phyloP scores from a whole-genome alignment of 2,329 filamentous ascomycete genomes.

The Remersonia thermophila region DNA sequence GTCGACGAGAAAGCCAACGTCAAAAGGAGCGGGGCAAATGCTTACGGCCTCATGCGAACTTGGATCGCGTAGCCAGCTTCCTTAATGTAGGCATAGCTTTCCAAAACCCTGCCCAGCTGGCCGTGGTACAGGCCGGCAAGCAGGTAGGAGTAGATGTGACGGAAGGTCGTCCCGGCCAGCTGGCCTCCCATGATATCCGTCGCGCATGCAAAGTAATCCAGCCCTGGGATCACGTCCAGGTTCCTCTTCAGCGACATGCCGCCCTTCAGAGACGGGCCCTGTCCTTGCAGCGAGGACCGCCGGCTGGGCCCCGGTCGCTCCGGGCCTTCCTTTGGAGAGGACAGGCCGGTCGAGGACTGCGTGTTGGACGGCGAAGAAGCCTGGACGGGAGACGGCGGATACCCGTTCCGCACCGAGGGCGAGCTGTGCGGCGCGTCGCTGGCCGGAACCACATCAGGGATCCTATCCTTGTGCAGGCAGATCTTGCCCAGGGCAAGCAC shows the following conservation, averaged over 20 bases:
- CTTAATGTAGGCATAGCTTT: slow-evolving; percentile 59
- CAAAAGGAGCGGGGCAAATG: slow-evolving; percentile 14
- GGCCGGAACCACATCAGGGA: slow-evolving; percentile 48
- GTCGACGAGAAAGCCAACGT: no score
- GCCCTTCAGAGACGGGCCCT: slow-evolving; percentile 11
- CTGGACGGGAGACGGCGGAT: slow-evolving; percentile 39
- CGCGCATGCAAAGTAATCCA: slow-evolving; percentile 81
- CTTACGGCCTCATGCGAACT: slow-evolving; percentile 64
- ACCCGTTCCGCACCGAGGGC: slow-evolving; percentile 35
- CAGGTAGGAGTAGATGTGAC: slow-evolving; percentile 74
- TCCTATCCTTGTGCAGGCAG: slow-evolving; percentile 41
- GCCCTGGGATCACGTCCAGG: slow-evolving; percentile 73
- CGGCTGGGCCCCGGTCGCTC: slow-evolving; percentile 35
- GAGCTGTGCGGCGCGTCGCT: slow-evolving; percentile 27
- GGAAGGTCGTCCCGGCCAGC: slow-evolving; percentile 64
- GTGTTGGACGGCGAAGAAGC: slow-evolving; percentile 39
- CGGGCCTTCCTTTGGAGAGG: slow-evolving; percentile 38
- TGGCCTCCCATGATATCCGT: slow-evolving; percentile 77
- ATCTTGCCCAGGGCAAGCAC: slow-evolving; percentile 82
- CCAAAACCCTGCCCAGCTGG: slow-evolving; percentile 73
- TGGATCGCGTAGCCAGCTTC: slow-evolving; percentile 47
- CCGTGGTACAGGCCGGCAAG: slow-evolving; percentile 81
- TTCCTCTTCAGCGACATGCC: slow-evolving; percentile 37
- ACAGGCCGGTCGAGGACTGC: slow-evolving; percentile 37
- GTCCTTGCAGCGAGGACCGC: slow-evolving; percentile 39